Evolutionary conservation across 768 basidiomycete species (phyloP), one percentile per base, ranked within the genome.

Genomic region (Psilocybe cubensis): DNA sequence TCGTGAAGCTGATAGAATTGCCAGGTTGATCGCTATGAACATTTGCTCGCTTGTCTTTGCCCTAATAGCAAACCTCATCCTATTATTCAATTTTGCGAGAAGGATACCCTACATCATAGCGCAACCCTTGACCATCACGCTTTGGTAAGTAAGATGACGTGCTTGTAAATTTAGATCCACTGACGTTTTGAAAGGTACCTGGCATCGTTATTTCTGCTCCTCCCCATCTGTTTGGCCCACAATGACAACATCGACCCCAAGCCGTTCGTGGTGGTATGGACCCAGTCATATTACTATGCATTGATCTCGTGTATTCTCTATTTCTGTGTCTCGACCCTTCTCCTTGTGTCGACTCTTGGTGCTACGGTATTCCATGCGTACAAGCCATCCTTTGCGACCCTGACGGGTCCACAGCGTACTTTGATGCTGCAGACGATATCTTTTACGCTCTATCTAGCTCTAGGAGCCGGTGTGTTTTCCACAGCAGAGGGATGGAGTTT

Each of bases 391-490:
- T 76, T 78, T 47, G 63, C 70, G 17, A 66, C 68, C 8, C 69
- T 78, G 28, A 75, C 75, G 10, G 65, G 71, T 11, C 72, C 77
- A 3, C 78, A 78, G 59, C 73, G 76, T 9, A 77, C 73, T 0
- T 60, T 78, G 7, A 78, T 78, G 78, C 71, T 79, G 4, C 76
- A 79, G 56, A 75, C 76, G 18, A 74, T 74, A 33, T 57, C 71
- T 2, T 78, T 76, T 60, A 66, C 73, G 1, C 54, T 74, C 3
- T 79, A 79, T 48, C 71, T 79, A 21, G 72, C 75, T 2, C 61
- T 73, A 4, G 75, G 76, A 12, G 77, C 72, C 1, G 75, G 70
- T 0, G 65, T 79, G 6, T 79, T 76, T 54, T 60, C 74, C 4
- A 45, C 51, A 0, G 59, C 76, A 18, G 74, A 78, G 47, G 65